Evolutionary conservation across 2,329 filamentous ascomycete genomes (phyloP), one percentile per base, ranked within the genome.

Genomic region (Alternaria novae-zelandiae): DNA sequence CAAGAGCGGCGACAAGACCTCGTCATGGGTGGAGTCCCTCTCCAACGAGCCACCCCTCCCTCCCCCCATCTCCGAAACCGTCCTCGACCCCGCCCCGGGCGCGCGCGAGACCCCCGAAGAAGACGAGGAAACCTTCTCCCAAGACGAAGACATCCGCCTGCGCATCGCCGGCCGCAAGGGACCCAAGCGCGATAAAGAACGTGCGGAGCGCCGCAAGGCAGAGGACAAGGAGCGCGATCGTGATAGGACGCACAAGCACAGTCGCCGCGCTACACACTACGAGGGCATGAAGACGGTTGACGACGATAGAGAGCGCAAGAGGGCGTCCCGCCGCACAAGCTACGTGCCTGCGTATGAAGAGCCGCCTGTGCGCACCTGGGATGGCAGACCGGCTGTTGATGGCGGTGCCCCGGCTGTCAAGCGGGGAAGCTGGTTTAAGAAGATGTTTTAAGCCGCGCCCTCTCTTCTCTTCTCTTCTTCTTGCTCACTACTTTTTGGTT

Each of bases 1-100:
- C 63, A 76, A 74, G 45, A 78, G 79, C 55, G 78, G 80, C 54
- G 82, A 85, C 74, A 85, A 85, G 74, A 85, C 83, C 6, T 80
- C 80, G 2, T 83, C 81, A 0, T 86, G 83, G 83, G 83, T 86
- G 9, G 75, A 84, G 61, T 81, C 77, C 2, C 70, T 86, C 54
- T 81, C 78, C 55, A 79, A 81, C 50, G 81, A 83, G 30, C 82
- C 82, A 20, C 83, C 83, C 4, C 79, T 81, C 6, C 83, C 83
- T 4, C 80, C 82, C 2, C 83, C 83, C 53, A 74, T 80, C 46
- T 75, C 75, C 12, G 82, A 82, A 60, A 85, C 83, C 3, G 83
- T 86, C 49, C 74, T 85, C 59, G 83, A 86, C 56, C 71, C 70
- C 4, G 68, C 68, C 2, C 78, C 78, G 0, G 74, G 71, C 25